These are phyloP conservation scores for Penicillium sp. DNA, from an alignment of 2,329 filamentous ascomycete species.

Conservation along the genomic window DNA sequence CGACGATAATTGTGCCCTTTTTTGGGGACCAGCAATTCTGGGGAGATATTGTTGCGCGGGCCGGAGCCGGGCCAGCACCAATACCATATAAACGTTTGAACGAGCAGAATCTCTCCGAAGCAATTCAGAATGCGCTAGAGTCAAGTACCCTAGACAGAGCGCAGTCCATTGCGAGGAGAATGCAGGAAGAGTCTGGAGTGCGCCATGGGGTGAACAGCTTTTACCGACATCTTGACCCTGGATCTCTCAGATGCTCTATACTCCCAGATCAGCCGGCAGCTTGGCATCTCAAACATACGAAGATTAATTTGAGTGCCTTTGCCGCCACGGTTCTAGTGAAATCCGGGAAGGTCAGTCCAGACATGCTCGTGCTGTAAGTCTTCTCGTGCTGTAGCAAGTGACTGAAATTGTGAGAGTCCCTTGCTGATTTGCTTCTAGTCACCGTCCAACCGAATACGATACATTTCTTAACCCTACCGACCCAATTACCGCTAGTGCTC, in stretches of 20 bases:
- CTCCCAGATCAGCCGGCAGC: constrained; percentile 67
- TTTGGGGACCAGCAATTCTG: constrained; percentile 82
- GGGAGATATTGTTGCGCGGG: constrained; percentile 72
- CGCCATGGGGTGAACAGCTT: constrained; percentile 66
- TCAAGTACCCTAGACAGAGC: constrained; percentile 59
- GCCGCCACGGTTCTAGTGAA: constrained; percentile 66
- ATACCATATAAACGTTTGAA: constrained; percentile 68
- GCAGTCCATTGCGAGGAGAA: constrained; percentile 60
- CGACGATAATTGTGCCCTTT: constrained; percentile 80
- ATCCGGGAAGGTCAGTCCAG: constrained; percentile 5
- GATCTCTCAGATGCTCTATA: constrained; percentile 67
- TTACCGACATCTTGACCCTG: constrained; percentile 64
- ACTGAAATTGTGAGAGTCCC: background rate
- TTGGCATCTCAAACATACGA: constrained; percentile 69
- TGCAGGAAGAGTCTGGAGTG: constrained; percentile 64
- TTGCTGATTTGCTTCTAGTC: background rate
- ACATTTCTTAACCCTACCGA: constrained; percentile 77
- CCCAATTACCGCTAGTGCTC: constrained; percentile 75
- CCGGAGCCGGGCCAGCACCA: constrained; percentile 69
- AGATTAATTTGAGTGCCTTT: constrained; percentile 67
- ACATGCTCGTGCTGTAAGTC: constrained; percentile 3
- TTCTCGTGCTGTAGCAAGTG: background rate
- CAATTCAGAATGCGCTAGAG: constrained; percentile 61
- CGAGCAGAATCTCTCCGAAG: constrained; percentile 63
- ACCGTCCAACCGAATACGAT: constrained; percentile 63